phyloP scores from a whole-genome alignment of 768 basidiomycete genomes.

The Nidularia pulvinata region DNA sequence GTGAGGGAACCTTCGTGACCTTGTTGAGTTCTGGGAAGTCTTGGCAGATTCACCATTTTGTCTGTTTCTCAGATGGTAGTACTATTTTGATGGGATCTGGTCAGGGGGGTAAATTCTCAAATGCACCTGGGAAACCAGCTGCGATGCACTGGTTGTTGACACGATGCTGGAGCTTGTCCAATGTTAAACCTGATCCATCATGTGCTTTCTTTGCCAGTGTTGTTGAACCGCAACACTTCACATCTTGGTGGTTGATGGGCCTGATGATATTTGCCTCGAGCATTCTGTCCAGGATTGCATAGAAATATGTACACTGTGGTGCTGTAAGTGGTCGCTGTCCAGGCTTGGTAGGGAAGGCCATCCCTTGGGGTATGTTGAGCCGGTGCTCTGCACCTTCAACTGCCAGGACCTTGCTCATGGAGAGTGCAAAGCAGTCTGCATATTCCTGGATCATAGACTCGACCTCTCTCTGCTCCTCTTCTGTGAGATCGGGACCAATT shows the following conservation, averaged over 20 bases:
- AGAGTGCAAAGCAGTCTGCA: slow-evolving; percentile 33
- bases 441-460: not conserved
- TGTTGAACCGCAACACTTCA: slow-evolving; percentile 29
- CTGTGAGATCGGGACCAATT: not conserved
- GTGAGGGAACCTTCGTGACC: slow-evolving; percentile 20
- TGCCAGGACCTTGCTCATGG: slow-evolving; percentile 29
- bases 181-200: slow-evolving; percentile 17
- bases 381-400: slow-evolving; percentile 26
- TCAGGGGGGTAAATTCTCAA: slow-evolving; percentile 12
- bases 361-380: slow-evolving; percentile 23
- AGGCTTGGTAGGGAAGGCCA: slow-evolving; percentile 24
- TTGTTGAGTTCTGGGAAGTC: slow-evolving; percentile 31
- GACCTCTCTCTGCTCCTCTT: not conserved
- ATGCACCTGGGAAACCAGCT: slow-evolving; percentile 14
- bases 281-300: slow-evolving; percentile 29
- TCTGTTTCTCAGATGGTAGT: not conserved
- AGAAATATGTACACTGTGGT: slow-evolving; percentile 25
- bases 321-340: slow-evolving; percentile 25
- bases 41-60: slow-evolving; percentile 33
- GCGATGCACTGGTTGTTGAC: slow-evolving; percentile 29
- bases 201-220: slow-evolving; percentile 35
- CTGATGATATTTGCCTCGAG: slow-evolving; percentile 26
- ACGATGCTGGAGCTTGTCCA: slow-evolving; percentile 27
- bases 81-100: slow-evolving; percentile 1
- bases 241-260: slow-evolving; percentile 19